Base-by-base conservation (phyloP, 768 basidiomycete species). In the Floccularia luteovirens region DNA sequence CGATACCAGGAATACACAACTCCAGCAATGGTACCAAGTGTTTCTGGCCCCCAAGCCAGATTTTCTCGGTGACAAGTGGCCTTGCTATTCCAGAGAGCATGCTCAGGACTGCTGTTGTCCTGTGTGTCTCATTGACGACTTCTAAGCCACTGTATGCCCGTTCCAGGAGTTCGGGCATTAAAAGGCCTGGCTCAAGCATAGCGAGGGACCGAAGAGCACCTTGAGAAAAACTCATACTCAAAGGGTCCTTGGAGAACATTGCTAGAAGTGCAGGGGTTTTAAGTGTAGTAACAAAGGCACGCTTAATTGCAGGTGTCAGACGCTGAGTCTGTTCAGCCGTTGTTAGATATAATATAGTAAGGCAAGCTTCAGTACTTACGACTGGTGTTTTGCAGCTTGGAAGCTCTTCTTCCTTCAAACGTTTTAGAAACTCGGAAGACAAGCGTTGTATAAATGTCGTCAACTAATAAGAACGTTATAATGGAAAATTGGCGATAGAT, bases 101-200 rank as follows among this genome's bases (percentile, higher is more conserved):
- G 38, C 83, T 88, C 32, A 97, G 69, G 7, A 90, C 89, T 1
- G 93, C 88, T 2, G 90, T 91, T 3, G 93, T 96, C 28, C 93
- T 69, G 56, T 96, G 90, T 0, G 94, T 98, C 69, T 97, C 93
- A 47, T 93, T 92, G 13, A 97, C 75, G 8, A 83, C 81, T 55
- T 96, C 91, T n/a, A 98, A 66, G 0, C 91, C 91, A 25, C 85
- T 74, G 46, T 94, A 91, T 1, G 90, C 90, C 22, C 92, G 77
- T 52, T 96, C 93, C 17, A 98, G 70, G 10, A 97, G 67, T 30
- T 90, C 82, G 2, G 92, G 92, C 80, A 98, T 85, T 49, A 97
- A 74, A 24, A 94, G 63, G 13, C 71, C 67, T 0, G 94, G 90
- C 51, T 96, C 91, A 5, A 90, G 67, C 41, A 84, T 64, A 1